These are phyloP conservation scores for Dillenia suffruticosa DNA, from an alignment of 164 flowering plant species.

Conservation along the genomic window DNA sequence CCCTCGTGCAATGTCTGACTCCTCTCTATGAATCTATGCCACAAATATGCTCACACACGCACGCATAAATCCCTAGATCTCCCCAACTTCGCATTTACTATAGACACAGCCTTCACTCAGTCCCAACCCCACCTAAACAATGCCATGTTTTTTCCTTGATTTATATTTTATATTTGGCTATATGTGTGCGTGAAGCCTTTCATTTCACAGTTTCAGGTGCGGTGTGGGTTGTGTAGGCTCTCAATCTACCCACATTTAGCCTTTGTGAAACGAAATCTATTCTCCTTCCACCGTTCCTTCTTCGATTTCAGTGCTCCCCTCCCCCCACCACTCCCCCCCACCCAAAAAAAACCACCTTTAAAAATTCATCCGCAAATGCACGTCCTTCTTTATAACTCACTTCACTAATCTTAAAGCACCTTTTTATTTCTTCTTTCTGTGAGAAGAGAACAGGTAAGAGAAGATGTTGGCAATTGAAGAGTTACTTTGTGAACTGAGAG, in stretches of 20 bases:
- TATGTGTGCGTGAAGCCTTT: not conserved
- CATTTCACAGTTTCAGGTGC: conserved; percentile 11
- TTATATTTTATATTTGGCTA: not conserved
- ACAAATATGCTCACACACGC: conserved; percentile 41
- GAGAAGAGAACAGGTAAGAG: no score
- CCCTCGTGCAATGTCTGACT: conserved; percentile 7
- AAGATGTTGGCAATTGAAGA: conserved; percentile 41
- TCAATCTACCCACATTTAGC: not conserved
- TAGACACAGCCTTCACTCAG: no score
- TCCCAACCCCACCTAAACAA: not conserved
- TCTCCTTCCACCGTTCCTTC: conserved; percentile 1
- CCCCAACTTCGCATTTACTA: conserved; percentile 27
- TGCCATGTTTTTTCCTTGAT: not conserved
- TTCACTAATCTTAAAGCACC: no score
- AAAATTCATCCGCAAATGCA: no score
- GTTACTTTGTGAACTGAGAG: conserved; percentile 36
- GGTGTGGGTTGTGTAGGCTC: conserved; percentile 3
- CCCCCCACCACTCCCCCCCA: no score
- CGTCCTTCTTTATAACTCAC: no score
- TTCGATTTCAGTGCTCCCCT: conserved; percentile 32
- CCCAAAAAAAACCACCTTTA: no score
- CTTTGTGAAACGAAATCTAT: conserved; percentile 15
- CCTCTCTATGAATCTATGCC: not conserved
- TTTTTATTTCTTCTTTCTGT: no score
- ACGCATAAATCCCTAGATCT: conserved; percentile 47